Base-by-base conservation (phyloP, 345 rosid genomes). In the Eucalyptus cloeziana region DNA sequence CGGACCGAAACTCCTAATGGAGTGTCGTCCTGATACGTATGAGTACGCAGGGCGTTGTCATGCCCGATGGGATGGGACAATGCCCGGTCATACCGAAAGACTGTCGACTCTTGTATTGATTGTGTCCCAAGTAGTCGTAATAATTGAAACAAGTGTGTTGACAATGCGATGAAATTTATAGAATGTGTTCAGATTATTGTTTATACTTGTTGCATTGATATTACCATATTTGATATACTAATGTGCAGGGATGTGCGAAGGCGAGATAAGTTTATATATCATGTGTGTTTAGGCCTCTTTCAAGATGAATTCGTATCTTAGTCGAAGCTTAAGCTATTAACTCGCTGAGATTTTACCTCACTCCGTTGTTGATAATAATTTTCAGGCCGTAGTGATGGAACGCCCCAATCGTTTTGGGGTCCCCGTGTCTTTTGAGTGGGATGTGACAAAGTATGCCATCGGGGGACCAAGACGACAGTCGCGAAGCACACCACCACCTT, bases 61-160 rank as follows among this genome's bases (percentile, higher is more conserved):
- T 52, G 0, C 56, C 1, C 24, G 1, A 52, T 52, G 1, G 10
- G 56, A 0, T 0, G 10, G 24, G 1, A 52, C 24, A 0, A 19
- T 17, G 24, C 10, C 24, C 2, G 0, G 0, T 52, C 24, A 52
- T 52, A 0, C 10, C 1, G 0, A 0, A 52, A 52, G 56, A 52
- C 10, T 1, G 8, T 0, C 10, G 0, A 52, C 24, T 52, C 56
- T 52, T 52, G 56, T 52, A 52, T 52, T 7, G 4, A 0, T 0
- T 52, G 1, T 52, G 10, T 52, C 24, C 0, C 10, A 0, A 52
- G 56, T 52, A 52, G 56, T 52, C 9, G 10, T 52, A 52, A 52
- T 52, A 52, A 52, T 52, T 52, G 1, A 0, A 52, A 52, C 0
- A 1, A 0, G 0, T 7, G 56, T 52, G 24, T 52, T 52, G 56